These are phyloP conservation scores for Podospora fimiseda DNA, from an alignment of 495 filamentous ascomycete genomes.

Conservation along the genomic window DNA sequence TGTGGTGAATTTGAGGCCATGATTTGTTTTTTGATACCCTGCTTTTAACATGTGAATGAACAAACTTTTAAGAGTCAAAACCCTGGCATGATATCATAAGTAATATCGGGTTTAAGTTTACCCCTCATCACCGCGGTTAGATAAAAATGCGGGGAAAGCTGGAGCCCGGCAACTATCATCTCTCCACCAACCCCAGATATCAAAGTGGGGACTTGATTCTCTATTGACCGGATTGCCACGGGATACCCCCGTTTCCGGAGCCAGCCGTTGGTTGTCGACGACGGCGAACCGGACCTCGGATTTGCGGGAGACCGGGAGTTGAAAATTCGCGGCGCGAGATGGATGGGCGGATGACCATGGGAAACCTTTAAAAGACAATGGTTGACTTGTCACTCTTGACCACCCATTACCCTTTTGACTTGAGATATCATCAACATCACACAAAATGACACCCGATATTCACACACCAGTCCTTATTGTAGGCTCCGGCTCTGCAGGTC, in stretches of 20 bases:
- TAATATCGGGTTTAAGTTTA: neutral
- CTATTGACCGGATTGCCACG: no score
- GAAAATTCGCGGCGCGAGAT: no score
- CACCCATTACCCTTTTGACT: no score
- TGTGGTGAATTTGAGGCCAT: neutral
- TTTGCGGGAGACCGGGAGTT: no score
- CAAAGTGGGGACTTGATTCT: neutral
- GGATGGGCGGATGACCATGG: no score
- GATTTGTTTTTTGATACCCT: no score
- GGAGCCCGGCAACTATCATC: neutral
- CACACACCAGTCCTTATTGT: conserved; percentile 55
- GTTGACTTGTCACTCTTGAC: neutral
- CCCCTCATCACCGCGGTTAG: neutral
- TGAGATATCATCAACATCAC: neutral
- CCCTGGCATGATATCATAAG: no score
- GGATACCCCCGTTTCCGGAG: no score
- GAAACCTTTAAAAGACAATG: neutral
- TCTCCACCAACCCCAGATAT: neutral
- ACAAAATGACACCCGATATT: conserved; percentile 14
- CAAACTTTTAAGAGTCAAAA: no score
- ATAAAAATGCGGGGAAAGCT: neutral
- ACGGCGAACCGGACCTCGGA: neutral
- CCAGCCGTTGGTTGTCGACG: no score
- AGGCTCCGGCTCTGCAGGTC: conserved; percentile 63
- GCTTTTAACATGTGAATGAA: no score